Percentiles rank a stretch among this genome's conserved stretches.
Evolutionary conservation across 169 alveolate genomes (phyloP).

Genomic region (Plasmodium billcollinsi): DNA sequence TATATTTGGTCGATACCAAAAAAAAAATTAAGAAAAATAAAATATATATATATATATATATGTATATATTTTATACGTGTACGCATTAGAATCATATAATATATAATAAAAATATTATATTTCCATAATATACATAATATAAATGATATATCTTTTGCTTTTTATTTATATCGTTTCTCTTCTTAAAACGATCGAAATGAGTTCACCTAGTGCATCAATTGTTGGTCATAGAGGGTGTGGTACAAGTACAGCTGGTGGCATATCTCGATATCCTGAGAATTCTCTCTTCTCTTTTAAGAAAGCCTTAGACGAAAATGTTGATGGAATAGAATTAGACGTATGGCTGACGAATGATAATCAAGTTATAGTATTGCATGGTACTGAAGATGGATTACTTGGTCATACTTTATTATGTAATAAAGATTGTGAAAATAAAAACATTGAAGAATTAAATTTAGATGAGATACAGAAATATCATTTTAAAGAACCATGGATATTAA

Average conservation of each 20-base stretch:
- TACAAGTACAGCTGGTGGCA: slow-evolving; percentile 80
- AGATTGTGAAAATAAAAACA: neutral
- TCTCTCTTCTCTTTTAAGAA: slow-evolving; percentile 78
- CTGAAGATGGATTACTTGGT: slow-evolving; percentile 49
- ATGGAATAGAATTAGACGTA: slow-evolving; percentile 85
- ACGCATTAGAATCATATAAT: neutral
- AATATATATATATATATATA: neutral
- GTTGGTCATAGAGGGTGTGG: slow-evolving; percentile 88
- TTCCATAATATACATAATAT: neutral
- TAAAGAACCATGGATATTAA: slow-evolving; percentile 64
- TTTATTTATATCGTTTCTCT: neutral
- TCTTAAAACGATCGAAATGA: neutral
- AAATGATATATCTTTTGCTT: neutral
- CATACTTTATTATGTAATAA: slow-evolving; percentile 25
- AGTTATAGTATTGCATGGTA: slow-evolving; percentile 83
- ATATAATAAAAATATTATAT: no score
- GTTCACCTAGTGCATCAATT: slow-evolving; percentile 31
- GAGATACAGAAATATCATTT: slow-evolving; percentile 48
- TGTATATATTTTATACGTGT: neutral
- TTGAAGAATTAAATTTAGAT: slow-evolving; percentile 60
- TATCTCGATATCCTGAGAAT: slow-evolving; percentile 81
- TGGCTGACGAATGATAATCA: slow-evolving; percentile 81
- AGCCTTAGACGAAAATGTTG: slow-evolving; percentile 75
- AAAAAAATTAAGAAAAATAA: no score
- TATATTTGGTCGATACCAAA: no score